Percentiles rank a stretch among this genome's conserved stretches.
Conservation (phyloP, 2,329 filamentous ascomycete genomes). For the Fusarium nelsonii region DNA sequence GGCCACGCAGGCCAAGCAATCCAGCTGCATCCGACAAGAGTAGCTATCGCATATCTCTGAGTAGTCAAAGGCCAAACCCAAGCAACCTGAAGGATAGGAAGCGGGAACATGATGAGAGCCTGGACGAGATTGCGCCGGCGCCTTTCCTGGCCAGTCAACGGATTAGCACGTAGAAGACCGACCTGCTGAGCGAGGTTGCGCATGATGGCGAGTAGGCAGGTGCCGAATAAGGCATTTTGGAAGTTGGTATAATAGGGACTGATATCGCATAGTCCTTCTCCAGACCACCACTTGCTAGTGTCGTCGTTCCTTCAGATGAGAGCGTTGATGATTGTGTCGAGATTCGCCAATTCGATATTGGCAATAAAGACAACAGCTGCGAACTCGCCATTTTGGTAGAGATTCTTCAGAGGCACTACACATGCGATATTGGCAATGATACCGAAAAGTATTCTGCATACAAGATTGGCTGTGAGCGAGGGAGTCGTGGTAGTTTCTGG, state of each 20-base stretch:
- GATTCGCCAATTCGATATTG: slow-evolving; percentile 61
- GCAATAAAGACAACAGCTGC: slow-evolving; percentile 64
- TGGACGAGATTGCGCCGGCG: slow-evolving; percentile 60
- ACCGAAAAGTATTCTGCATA: slow-evolving; percentile 62
- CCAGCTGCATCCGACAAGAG: slow-evolving; percentile 64
- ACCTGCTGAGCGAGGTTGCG: slow-evolving; percentile 65
- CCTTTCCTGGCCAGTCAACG: slow-evolving; percentile 57
- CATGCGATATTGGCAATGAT: slow-evolving; percentile 60
- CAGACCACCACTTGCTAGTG: slow-evolving; percentile 63
- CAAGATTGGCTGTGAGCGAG: slow-evolving; percentile 59
- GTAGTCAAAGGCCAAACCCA: slow-evolving; percentile 62
- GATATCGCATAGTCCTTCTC: slow-evolving; percentile 67
- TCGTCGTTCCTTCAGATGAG: slow-evolving; percentile 67
- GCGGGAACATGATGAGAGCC: slow-evolving; percentile 66
- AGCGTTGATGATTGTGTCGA: slow-evolving; percentile 62
- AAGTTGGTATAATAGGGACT: slow-evolving; percentile 63
- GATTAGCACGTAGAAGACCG: slow-evolving; percentile 57
- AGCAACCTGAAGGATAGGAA: slow-evolving; percentile 63
- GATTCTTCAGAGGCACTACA: slow-evolving; percentile 64
- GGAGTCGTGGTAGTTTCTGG: slow-evolving; percentile 47
- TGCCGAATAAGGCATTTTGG: slow-evolving; percentile 60
- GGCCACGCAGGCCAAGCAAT: slow-evolving; percentile 61
- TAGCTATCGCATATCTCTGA: slow-evolving; percentile 63
- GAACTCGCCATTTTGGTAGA: slow-evolving; percentile 66
- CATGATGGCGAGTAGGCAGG: slow-evolving; percentile 68